Conservation (phyloP, 2,329 filamentous ascomycete species). For the Aureobasidium subglaciale region DNA sequence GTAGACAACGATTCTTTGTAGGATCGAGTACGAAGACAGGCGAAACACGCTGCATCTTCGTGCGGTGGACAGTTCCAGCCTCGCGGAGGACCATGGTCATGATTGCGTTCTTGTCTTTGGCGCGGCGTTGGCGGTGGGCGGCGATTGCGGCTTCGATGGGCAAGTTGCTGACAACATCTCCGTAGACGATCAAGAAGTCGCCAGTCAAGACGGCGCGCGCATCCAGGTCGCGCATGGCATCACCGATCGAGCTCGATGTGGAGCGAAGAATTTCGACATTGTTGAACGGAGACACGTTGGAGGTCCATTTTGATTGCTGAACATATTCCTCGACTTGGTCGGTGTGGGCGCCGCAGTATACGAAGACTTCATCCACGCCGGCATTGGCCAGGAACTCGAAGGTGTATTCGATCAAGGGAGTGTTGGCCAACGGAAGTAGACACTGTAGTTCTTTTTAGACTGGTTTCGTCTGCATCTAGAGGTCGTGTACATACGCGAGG, state of each 20-base stretch:
- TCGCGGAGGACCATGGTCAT: constrained; percentile 93
- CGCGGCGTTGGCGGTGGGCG: constrained; percentile 71
- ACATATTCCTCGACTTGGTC: constrained; percentile 85
- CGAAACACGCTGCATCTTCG: constrained; percentile 64
- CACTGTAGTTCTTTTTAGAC: constrained; percentile 53
- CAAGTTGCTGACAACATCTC: constrained; percentile 85
- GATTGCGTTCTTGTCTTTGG: constrained; percentile 85
- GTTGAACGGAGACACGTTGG: constrained; percentile 70
- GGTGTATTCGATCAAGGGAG: constrained; percentile 93
- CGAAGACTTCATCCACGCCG: constrained; percentile 86
- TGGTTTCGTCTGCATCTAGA: background rate
- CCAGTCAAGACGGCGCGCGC: constrained; percentile 75
- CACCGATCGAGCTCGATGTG: constrained; percentile 78
- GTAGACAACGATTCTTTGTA: constrained; percentile 70
- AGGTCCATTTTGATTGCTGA: constrained; percentile 67
- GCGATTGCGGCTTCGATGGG: constrained; percentile 72
- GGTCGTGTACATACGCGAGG: constrained; percentile 61
- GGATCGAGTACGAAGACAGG: constrained; percentile 85
- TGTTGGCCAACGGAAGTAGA: constrained; percentile 86
- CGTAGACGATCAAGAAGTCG: constrained; percentile 89
- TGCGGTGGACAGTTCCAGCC: constrained; percentile 66
- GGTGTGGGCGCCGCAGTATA: constrained; percentile 84
- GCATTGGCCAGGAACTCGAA: constrained; percentile 93
- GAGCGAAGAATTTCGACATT: constrained; percentile 80
- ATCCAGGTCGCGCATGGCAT: constrained; percentile 91